Evolutionary conservation across 1,284 basidiomycete genomes (phyloP), one percentile per base, ranked within the genome.

Genomic region (Heliocybe sulcata): DNA sequence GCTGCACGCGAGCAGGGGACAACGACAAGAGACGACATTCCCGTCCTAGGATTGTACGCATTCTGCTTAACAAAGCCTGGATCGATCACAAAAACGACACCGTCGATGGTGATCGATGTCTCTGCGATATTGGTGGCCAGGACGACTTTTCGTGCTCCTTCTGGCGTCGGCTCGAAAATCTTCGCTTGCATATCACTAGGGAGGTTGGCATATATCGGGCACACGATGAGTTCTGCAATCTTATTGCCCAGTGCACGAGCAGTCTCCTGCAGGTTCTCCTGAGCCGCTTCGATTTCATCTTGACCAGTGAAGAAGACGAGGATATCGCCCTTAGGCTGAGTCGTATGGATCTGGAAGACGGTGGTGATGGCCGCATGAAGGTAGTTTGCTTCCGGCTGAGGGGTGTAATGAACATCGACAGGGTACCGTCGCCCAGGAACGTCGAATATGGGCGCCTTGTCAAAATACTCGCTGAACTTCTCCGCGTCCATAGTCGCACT

Each of bases 41-140:
- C 85, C 62, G 98, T 97, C 29, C 95, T 83, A 0, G 94, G 94
- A 68, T 97, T 97, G 76, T 97, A 98, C 52, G 98, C 91, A 67
- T 94, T 98, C 72, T 98, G 92, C 73, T 98, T 96, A 9, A 91
- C n/a, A 94, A 76, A 97, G 96, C 96, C 96, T 0, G 97, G 94
- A 68, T 99, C 96, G 47, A 99, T 94, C 56, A 99, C 96, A 66
- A 98, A 99, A 12, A 99, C 94, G 65, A 99, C 98, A 23, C 96
- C 97, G 63, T 98, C 96, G 58, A 99, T 98, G 1, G 96, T 99
- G 33, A 99, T 74, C n/a, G n/a, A n/a, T 0, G 97, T 99, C 72
- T 99, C 96, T 8, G 97, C 97, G 59, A 99, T 95, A 71, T 99
- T 99, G 33, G 97, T 99, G 12, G 94, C 93, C 1, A 99, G 77